Base-by-base conservation (phyloP, 768 basidiomycete species). In the Mycena amicta region DNA sequence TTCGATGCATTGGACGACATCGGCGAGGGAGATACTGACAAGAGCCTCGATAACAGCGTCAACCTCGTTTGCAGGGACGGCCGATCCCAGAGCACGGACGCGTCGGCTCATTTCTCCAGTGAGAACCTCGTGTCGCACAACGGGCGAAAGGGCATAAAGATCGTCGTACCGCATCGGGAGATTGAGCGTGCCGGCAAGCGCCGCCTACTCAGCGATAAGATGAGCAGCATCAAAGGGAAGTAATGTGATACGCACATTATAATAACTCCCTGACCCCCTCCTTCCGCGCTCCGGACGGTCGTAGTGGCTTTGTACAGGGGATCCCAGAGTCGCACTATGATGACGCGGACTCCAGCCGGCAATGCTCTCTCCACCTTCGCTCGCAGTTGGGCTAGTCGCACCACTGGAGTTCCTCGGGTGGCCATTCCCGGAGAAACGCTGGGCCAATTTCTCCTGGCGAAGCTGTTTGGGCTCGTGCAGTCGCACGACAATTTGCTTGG, bases 381-480 rank as follows among this genome's bases (percentile, higher is more conserved):
- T 92, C 6, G 84, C 82, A 2, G 91, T 86, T 15, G 93, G 93
- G 68, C 90, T 92, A 1, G 92, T 93, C 8, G 92, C 90, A 13
- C 93, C 93, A 65, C 89, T 91, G 2, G 88, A 83, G 59, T 80
- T 88, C 61, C 90, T 83, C 12, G 90, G 91, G 65, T 93, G 92
- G 16, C 88, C 87, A 65, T 90, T 91, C 63, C 87, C 84, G 20
- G 43, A 45, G 66, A 90, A 93, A n/a, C 91, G 81, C 55, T 88
- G 87, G 15, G 92, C 92, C 8, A 94, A 78, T 64, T 94, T 93
- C 74, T 93, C 92, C 69, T 93, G 90, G 22, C 94, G 83, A n/a
- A 94, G 73, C 69, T 93, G 90, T 70, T 93, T 95, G 8, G 93
- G 93, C 72, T 95, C 94, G 64, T 95, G 93, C 52, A 95, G 74